Base-by-base conservation (phyloP, 352 stramenopile species). In the Phytophthora capsici region DNA sequence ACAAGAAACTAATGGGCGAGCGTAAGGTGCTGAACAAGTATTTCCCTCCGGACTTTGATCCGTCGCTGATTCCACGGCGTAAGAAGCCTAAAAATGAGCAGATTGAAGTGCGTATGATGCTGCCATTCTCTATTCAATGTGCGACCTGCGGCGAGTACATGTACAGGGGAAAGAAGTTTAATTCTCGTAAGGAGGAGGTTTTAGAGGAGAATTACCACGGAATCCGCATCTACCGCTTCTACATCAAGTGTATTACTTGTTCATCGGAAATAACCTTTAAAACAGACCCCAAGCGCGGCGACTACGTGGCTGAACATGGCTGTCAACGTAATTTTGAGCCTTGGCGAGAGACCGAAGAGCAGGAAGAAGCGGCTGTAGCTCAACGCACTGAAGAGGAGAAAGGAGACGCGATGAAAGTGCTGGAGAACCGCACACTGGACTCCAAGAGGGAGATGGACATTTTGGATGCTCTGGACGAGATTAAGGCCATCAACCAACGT, bases 1-100 rank as follows among this genome's bases (percentile, higher is more conserved):
- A 13, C 28, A 34, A 34, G 28, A 34, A 30, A 12, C 28, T 44
- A 56, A 99, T 99, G 98, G 98, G 97, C 69, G 98, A 99, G 84
- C 94, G 98, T 61, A 99, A 99, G 84, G 97, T 99, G 49, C 80
- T 99, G 23, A 99, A 99, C 88, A 99, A 99, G 79, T 99, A 99
- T 83, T 99, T 99, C 83, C 97, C 97, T 10, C 88, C 97, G 67
- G 97, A 99, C 81, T 99, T 99, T 73, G 98, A 99, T 86, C 96
- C 97, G 52, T 91, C 88, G 60, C 85, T 99, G 47, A 87, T 99
- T 50, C 97, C 96, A 7, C 82, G 91, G 9, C 84, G 89, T 25
- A 99, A 98, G 75, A 95, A 93, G 25, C 87, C 90, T 37, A 94
- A 97, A 75, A 98, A 98, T 70, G 95, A 98, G 84, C 94, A 98